phyloP scores from a whole-genome alignment of 225 moss, liverwort and hornwort genomes.

The Pseudoscleropodium purum region DNA sequence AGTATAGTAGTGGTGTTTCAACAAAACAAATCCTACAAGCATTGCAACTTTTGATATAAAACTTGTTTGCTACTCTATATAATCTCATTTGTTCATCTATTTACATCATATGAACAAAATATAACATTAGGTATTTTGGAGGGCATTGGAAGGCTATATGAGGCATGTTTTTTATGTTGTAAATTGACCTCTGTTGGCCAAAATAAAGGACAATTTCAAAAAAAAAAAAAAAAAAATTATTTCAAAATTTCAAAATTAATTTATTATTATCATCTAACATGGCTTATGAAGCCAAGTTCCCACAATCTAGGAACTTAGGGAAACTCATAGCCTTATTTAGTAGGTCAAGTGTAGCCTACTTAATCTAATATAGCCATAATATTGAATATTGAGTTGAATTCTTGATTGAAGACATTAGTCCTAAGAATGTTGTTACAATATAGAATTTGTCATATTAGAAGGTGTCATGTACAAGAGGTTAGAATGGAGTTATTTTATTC shows the following conservation, averaged over 20 bases:
- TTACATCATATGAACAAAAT: not conserved
- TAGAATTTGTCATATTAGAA: not conserved
- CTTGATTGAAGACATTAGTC: rapidly evolving
- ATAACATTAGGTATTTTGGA: not conserved
- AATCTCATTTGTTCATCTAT: not conserved
- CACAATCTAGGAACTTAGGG: too few species aligned
- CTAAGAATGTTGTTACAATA: not conserved
- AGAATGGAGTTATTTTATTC: not conserved
- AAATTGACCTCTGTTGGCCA: too few species aligned
- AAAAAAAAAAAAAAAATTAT: too few species aligned
- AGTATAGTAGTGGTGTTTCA: rapidly evolving
- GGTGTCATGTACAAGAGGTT: not conserved
- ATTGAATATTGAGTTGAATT: not conserved
- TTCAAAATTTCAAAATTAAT: too few species aligned
- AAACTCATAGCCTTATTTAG: too few species aligned
- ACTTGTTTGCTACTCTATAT: not conserved
- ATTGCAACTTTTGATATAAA: not conserved
- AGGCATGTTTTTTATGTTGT: too few species aligned
- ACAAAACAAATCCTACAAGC: not conserved
- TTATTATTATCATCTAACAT: too few species aligned
- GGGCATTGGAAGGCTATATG: too few species aligned
- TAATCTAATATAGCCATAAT: not conserved
- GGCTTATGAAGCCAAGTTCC: too few species aligned
- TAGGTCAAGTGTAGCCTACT: too few species aligned
- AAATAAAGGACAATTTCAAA: too few species aligned